Conservation (phyloP, 106 monocot species). For the Alisma plantagoaquatica region DNA sequence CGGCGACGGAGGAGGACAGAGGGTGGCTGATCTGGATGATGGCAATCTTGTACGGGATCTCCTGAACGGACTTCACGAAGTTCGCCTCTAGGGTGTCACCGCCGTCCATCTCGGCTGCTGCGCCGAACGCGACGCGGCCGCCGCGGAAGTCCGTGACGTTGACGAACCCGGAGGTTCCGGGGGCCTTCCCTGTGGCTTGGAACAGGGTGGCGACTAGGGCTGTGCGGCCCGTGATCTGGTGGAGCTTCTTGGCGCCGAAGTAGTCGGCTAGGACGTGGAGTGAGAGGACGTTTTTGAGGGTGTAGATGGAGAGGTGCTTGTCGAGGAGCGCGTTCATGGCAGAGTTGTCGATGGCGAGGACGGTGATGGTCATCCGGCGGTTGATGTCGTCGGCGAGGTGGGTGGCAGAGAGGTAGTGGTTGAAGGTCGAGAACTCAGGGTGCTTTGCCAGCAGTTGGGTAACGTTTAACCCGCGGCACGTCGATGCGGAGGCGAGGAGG, state of each 20-base stretch:
- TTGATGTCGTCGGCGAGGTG: constrained; percentile 69
- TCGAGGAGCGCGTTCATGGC: constrained; percentile 27
- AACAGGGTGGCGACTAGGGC: constrained; percentile 27
- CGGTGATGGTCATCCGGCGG: constrained; percentile 54
- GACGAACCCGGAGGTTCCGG: constrained; percentile 28
- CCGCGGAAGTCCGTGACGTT: constrained; percentile 18
- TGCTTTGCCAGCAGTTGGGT: constrained; percentile 60
- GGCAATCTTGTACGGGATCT: constrained; percentile 20
- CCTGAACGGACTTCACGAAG: constrained; percentile 22
- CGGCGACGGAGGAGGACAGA: constrained; percentile 19
- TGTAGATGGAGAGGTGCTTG: constrained; percentile 24
- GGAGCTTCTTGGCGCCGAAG: constrained; percentile 25
- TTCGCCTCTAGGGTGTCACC: constrained; percentile 9
- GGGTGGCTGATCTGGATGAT: constrained; percentile 21
- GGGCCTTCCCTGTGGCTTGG: constrained; percentile 28
- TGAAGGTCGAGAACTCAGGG: constrained; percentile 74
- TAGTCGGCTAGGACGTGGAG: constrained; percentile 43
- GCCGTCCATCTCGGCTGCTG: constrained; percentile 13
- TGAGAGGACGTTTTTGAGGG: constrained; percentile 32
- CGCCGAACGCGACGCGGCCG: constrained; percentile 22
- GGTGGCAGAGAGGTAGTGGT: constrained; percentile 53
- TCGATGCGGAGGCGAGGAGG: not conserved
- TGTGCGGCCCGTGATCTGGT: constrained; percentile 22
- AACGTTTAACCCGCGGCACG: constrained; percentile 27
- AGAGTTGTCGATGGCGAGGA: constrained; percentile 62